phyloP scores from a whole-genome alignment of 371 early-diverging fungal genomes.

The Haplosporangium sp. region DNA sequence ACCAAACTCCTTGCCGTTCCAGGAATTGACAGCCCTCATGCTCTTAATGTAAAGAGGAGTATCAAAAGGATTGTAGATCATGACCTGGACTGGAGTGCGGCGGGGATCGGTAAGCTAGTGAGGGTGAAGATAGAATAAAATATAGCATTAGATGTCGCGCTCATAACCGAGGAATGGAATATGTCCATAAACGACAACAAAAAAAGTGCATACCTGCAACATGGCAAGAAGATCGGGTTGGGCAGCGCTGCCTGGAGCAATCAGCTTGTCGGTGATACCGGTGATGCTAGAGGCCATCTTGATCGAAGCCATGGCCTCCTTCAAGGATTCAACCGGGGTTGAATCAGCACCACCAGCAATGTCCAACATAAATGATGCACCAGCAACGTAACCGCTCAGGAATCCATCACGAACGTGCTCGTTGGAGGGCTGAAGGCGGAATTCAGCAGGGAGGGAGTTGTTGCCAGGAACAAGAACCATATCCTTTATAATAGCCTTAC shows the following conservation, averaged over 20 bases:
- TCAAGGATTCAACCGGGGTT: conserved; percentile 58
- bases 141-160: neutral
- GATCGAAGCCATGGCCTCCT: conserved; percentile 61
- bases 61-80: conserved; percentile 62
- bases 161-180: too few relatives aligned
- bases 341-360: conserved; percentile 57
- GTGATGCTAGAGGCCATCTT: conserved; percentile 56
- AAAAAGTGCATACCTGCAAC: conserved; percentile 12
- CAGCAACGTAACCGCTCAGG: conserved; percentile 45
- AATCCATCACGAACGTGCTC: conserved; percentile 34
- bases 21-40: conserved; percentile 40
- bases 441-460: conserved; percentile 57
- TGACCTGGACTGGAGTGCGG: conserved; percentile 55
- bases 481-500: conserved; percentile 39
- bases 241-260: conserved; percentile 45
- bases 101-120: conserved; percentile 7
- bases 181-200: too few relatives aligned
- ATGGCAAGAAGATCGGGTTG: conserved; percentile 21
- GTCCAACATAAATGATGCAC: conserved; percentile 56
- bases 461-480: conserved; percentile 62
- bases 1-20: conserved; percentile 35
- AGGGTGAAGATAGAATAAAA: neutral
- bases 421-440: conserved; percentile 44
- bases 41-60: conserved; percentile 54
- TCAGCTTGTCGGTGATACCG: conserved; percentile 59